These are phyloP conservation scores for Acacia crassicarpa DNA, from an alignment of 306 rosid genomes.

Conservation along the genomic window DNA sequence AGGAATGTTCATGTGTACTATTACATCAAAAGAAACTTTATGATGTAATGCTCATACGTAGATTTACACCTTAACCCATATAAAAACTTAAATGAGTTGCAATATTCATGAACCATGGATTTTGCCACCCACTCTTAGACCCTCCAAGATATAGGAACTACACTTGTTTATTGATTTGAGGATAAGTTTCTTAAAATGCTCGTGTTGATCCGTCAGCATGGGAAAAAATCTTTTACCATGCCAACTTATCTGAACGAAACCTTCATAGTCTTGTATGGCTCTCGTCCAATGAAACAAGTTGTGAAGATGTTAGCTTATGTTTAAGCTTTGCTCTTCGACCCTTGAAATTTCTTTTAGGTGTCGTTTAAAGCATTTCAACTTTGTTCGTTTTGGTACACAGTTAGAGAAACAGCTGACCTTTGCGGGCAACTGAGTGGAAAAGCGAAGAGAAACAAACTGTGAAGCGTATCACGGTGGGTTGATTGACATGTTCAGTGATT, in stretches of 20 bases:
- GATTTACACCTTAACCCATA: too few species aligned
- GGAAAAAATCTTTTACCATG: background rate
- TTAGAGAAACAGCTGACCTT: constrained; percentile 45
- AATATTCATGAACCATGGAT: background rate
- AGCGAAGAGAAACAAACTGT: constrained; percentile 28
- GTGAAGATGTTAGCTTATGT: background rate
- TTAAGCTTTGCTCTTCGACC: background rate
- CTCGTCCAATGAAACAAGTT: background rate
- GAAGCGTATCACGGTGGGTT: constrained; percentile 12
- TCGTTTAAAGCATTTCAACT: constrained; percentile 13
- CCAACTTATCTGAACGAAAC: background rate
- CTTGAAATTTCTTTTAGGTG: background rate
- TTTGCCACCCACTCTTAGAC: background rate
- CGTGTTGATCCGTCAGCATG: background rate
- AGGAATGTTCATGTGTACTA: too few species aligned
- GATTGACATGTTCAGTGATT: constrained; percentile 13
- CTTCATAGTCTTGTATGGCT: background rate
- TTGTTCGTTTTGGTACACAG: constrained; percentile 30
- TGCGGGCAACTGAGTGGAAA: constrained; percentile 33
- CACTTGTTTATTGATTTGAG: background rate
- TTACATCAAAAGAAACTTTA: too few species aligned
- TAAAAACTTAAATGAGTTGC: background rate
- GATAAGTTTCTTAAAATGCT: background rate
- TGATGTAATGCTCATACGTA: too few species aligned
- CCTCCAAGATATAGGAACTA: background rate